Evolutionary conservation across 1,284 basidiomycete species (phyloP), one percentile per base, ranked within the genome.

Genomic region (Apiotrichum gracile): DNA sequence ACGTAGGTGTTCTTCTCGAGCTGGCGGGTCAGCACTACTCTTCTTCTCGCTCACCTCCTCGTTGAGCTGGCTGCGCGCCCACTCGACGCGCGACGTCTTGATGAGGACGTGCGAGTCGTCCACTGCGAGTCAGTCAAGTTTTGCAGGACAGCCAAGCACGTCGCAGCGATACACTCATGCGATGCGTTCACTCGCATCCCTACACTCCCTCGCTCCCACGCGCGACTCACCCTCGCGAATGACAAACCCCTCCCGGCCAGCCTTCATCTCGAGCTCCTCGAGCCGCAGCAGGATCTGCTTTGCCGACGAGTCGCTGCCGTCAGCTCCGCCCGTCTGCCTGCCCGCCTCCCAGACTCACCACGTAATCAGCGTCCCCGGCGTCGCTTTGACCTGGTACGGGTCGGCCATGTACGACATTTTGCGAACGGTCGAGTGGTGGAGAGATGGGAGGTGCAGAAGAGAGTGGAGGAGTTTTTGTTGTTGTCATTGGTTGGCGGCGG

Each of bases 1-100:
- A 67, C 55, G 48, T 72, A 73, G 1, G 71, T 73, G 57, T 73
- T 72, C 60, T 73, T 71, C 62, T 73, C 71, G 31, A 73, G 63
- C 69, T 72, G 51, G 2, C 19, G 37, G 47, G 34, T 50, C 39
- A 35, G 35, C 4, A 21, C 12, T 31, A 14, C 31, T 10, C 5
- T 5, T 45, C 13, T 21, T 5, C 19, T 13, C 21, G 31, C 68
- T 40, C 25, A 72, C 69, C 61, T 73, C 70, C 17, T 64, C 62
- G 38, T 70, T 66, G 7, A 73, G 58, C 5, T 61, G 46, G 17
- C 57, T 59, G 40, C 67, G 67, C 49, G 70, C 61, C 38, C 66
- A 60, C 14, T 73, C 72, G 14, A 73, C 51, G 27, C 59, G 61
- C 13, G 63, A 59, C 10, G 58, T 53, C 52, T 68, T 69, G 55